Evolutionary conservation across 106 monocot genomes (phyloP), one percentile per base, ranked within the genome.

Genomic region (Xerophyta viscosa): DNA sequence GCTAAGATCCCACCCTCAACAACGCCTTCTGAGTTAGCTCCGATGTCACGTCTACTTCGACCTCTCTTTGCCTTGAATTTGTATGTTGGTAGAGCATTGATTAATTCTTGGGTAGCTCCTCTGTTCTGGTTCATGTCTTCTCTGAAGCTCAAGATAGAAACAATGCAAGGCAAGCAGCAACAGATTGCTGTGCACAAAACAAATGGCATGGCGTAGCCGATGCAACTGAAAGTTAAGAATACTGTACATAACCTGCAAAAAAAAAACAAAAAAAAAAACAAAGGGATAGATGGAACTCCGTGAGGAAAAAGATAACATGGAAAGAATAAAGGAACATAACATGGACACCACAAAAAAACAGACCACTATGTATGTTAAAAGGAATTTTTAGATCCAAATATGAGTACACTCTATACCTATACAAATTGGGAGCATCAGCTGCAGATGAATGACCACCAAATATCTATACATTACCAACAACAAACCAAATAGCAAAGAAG

Each of bases 401-500:
- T n/a, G n/a, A n/a, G n/a, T n/a, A n/a, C n/a, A n/a, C n/a, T n/a
- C n/a, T n/a, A n/a, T 69, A 93, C 93, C 93, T 93, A 68, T 93
- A 93, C 75, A 93, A 65, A 50, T 93, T 88, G 21, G 93, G 93
- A 57, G 87, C 76, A 58, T 88, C 80, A 12, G 71, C 41, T 57
- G 73, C 61, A 61, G 87, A 83, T 0, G 87, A 74, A 52, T 45
- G 93, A 12, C 93, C 77, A 37, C 87, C 87, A 65, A 93, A 93
- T 18, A 93, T 66, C 93, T 87, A 93, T 50, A 93, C 87, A 72
- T 88, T 93, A 37, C 93, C 93, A 41, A 88, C 87, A 37, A 93
- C 93, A 70, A 93, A 93, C 93, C 93, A 93, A 20, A 93, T 66
- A 8, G 93, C 93, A 69, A 93, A 93, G 74, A 88, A 93, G 58